Evolutionary conservation across 768 basidiomycete species (phyloP), one percentile per base, ranked within the genome.

Genomic region (Lentinus brumalis): DNA sequence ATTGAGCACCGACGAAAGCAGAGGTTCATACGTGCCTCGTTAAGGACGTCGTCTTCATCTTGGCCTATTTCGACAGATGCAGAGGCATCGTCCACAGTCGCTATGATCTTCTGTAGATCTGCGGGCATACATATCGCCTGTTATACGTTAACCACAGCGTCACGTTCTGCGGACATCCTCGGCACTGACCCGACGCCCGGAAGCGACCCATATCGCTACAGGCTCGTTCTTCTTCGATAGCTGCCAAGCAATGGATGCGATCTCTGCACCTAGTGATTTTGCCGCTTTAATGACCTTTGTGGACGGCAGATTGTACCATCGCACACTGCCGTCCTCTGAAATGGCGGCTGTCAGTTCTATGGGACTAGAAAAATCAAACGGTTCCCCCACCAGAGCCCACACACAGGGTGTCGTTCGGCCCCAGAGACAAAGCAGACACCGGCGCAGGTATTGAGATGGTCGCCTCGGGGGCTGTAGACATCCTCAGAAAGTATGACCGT

Each of bases 251-350:
- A 91, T 76, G 0, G 88, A 91, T 0, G 89, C 86, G 26, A 93
- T 75, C 62, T 90, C 88, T 4, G 70, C 67, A 9, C 78, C 80
- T 7, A 87, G 72, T 6, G 81, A 82, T 66, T 82, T 79, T 51
- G 91, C 75, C 3, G 88, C 91, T 69, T 84, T 88, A 32, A 81
- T 64, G 7, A 89, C 86, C 67, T 82, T 88, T 66, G 78, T 76
- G 2, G 84, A 79, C 3, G 85, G 82, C 5, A 85, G 73, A 64
- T 81, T 76, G 65, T 91, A 93, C 16, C 88, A 74, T 26, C 91
- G 83, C 47, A 92, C 73, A 44, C 83, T 81, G 5, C 91, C 91
- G 70, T 93, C 89, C 61, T 83, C 89, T 88, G 66, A 26, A 26
- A 26, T 26, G 21, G 21, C 21, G 21, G 21, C 21, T 26, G 21